phyloP scores from a whole-genome alignment of 345 rosid species.

The Angophora floribunda region DNA sequence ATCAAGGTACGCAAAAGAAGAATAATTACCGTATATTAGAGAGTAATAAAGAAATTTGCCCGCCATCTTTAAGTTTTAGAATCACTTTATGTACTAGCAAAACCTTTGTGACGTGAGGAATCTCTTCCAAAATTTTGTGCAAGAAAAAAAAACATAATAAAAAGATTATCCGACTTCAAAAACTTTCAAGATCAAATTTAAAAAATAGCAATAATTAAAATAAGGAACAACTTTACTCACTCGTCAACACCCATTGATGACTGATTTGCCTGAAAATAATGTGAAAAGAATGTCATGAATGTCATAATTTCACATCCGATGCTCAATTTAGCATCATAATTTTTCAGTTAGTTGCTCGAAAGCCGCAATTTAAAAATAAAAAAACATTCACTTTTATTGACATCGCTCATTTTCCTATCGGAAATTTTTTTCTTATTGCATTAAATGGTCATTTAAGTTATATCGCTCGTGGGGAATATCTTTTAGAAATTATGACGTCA shows the following conservation, averaged over 20 bases:
- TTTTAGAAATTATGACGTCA: no score
- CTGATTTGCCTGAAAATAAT: not conserved
- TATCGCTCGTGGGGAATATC: no score
- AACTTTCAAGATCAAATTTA: not conserved
- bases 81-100: fast-evolving
- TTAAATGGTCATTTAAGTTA: no score
- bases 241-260: not conserved
- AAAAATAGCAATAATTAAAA: not conserved
- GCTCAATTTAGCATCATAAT: fast-evolving
- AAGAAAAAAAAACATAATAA: not conserved
- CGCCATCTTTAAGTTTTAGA: not conserved
- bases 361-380: not conserved
- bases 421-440: no score
- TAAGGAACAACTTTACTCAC: not conserved
- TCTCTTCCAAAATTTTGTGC: not conserved
- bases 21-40: no score
- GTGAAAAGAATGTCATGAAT: not conserved
- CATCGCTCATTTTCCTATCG: not conserved
- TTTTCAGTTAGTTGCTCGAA: not conserved
- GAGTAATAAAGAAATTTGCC: not conserved
- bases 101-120: not conserved
- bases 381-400: not conserved
- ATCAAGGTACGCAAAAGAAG: not conserved
- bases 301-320: not conserved
- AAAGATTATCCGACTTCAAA: fast-evolving